Evolutionary conservation across 768 basidiomycete species (phyloP).

Genomic region (Lentinula sp.): DNA sequence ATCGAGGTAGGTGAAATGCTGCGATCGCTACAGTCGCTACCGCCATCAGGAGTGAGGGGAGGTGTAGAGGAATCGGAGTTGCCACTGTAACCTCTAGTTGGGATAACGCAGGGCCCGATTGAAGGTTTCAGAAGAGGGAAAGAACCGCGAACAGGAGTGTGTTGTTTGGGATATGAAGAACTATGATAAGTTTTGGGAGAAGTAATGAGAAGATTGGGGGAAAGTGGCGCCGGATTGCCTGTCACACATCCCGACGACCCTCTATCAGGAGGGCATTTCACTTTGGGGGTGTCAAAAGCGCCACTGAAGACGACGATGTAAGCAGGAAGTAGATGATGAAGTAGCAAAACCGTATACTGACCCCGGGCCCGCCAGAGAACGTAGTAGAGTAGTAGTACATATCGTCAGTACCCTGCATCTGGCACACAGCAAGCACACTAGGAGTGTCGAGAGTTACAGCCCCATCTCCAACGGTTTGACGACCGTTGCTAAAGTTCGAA

Average conservation of each 20-base stretch:
- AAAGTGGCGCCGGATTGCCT: slow-evolving; percentile 75
- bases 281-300: slow-evolving; percentile 89
- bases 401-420: slow-evolving; percentile 71
- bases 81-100: slow-evolving; percentile 21
- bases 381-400: slow-evolving; percentile 91
- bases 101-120: slow-evolving; percentile 36
- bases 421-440: slow-evolving; percentile 82
- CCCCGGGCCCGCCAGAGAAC: slow-evolving; percentile 91
- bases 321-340: slow-evolving; percentile 5
- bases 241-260: slow-evolving; percentile 96
- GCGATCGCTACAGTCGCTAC: slow-evolving; percentile 34
- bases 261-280: slow-evolving; percentile 93
- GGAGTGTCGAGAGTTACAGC: slow-evolving; percentile 76
- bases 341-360: slow-evolving; percentile 27
- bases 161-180: slow-evolving; percentile 12
- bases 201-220: slow-evolving; percentile 35
- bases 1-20: slow-evolving; percentile 27
- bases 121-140: slow-evolving; percentile 16
- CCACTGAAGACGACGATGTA: slow-evolving; percentile 48
- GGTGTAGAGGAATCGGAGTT: slow-evolving; percentile 57
- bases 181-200: slow-evolving; percentile 22
- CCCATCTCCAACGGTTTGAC: slow-evolving; percentile 97
- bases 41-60: slow-evolving; percentile 71
- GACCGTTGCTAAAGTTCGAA: slow-evolving; percentile 69
- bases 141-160: slow-evolving; percentile 8